Evolutionary conservation across 108 stramenopile species (phyloP).

Genomic region (Nitzschia sp.): DNA sequence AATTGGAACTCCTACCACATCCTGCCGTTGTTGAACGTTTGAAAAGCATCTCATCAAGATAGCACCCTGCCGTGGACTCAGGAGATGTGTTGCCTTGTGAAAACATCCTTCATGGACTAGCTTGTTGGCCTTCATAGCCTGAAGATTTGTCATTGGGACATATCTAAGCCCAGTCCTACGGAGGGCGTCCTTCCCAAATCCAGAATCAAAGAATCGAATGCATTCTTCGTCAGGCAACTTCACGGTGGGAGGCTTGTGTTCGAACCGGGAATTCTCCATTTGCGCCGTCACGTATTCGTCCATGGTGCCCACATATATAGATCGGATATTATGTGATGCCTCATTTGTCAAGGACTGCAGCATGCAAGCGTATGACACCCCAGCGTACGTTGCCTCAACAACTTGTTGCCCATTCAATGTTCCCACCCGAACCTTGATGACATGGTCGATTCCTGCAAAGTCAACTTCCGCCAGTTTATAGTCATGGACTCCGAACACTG

Average conservation of each 20-base stretch:
- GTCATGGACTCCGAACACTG: slow-evolving; percentile 19
- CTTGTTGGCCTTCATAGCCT: slow-evolving; percentile 26
- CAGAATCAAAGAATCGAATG: background rate
- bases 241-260: background rate
- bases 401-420: slow-evolving; percentile 4
- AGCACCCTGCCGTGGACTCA: slow-evolving; percentile 30
- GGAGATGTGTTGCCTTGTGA: slow-evolving; percentile 30
- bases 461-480: slow-evolving; percentile 14
- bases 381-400: slow-evolving; percentile 18
- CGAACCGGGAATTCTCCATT: slow-evolving; percentile 10
- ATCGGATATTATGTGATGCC: background rate
- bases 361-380: slow-evolving; percentile 17
- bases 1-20: slow-evolving; percentile 5
- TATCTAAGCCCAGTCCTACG: slow-evolving; percentile 26
- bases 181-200: slow-evolving; percentile 3
- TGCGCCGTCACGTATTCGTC: slow-evolving; percentile 4
- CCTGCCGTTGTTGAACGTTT: background rate
- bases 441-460: slow-evolving; percentile 28
- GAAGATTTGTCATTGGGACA: slow-evolving; percentile 36
- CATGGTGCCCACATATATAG: slow-evolving; percentile 10
- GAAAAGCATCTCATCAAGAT: slow-evolving; percentile 20
- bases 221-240: background rate
- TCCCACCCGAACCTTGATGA: slow-evolving; percentile 10
- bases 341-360: background rate
- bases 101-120: slow-evolving; percentile 20